Evolutionary conservation across 192 early-diverging fungal species (phyloP), one percentile per base, ranked within the genome.

Genomic region (Phycomyces blakesleeanus): DNA sequence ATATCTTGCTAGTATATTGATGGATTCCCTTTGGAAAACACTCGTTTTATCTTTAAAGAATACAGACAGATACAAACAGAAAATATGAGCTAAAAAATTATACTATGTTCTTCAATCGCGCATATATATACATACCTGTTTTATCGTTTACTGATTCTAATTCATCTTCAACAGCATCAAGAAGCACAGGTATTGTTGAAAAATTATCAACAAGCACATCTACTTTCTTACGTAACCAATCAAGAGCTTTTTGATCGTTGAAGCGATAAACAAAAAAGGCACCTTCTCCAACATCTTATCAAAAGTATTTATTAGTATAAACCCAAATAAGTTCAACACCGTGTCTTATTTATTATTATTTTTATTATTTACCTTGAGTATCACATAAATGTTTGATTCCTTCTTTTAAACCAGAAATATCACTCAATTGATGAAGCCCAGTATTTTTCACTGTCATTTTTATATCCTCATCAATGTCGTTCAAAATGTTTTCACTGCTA

Each of bases 201-300:
- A 25, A 20, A 14, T 52, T 61, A 0, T 27, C 21, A 3, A 61
- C 27, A 11, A 61, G 11, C 0, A 9, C 10, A 61, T 61, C 34
- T 34, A 61, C 27, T 38, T 61, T 61, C 14, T 38, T 61, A 38
- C 21, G 16, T 15, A 61, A 26, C 59, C 59, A 61, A 27, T 39
- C 26, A 20, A 61, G 0, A 3, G 49, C 29, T 2, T 51, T 51
- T 39, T 25, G 18, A 20, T 61, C 47, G 9, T 61, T 61, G n/a
- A 61, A 38, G 37, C 47, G 49, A 37, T 61, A 61, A 11, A 61
- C 59, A 38, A 37, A 51, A 47, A 47, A 47, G 15, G 18, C 12
- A 3, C 44, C 44, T 14, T 18, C 5, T n/a, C 44, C 27, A 38
- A 39, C 16, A 50, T 50, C 18, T 42, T 20, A 37, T 29, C 18